These are phyloP conservation scores for Conticribra guillardii DNA, from an alignment of 108 stramenopile species.

Conservation along the genomic window DNA sequence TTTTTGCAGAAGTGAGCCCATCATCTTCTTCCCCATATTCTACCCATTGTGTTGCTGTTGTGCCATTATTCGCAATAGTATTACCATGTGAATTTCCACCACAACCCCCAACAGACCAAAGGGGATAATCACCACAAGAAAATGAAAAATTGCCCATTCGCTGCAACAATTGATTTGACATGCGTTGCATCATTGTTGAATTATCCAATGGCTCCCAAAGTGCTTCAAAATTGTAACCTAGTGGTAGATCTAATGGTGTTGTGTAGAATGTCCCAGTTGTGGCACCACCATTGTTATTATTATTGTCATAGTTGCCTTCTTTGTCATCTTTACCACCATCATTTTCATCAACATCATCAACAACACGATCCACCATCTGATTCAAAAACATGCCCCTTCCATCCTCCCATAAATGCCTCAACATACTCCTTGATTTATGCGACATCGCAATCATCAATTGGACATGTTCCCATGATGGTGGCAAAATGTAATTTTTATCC, in stretches of 20 bases:
- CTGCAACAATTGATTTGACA: slow-evolving; percentile 50
- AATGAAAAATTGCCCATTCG: slow-evolving; percentile 50
- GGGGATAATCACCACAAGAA: slow-evolving; percentile 52
- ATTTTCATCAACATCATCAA: too few relatives aligned
- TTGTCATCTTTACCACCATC: too few relatives aligned
- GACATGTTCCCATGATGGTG: slow-evolving; percentile 8
- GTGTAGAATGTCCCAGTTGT: too few relatives aligned
- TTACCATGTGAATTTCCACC: too few relatives aligned
- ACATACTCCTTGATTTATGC: slow-evolving; percentile 19
- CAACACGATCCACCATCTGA: too few relatives aligned
- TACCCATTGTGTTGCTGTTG: too few relatives aligned
- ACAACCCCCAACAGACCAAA: slow-evolving; percentile 56
- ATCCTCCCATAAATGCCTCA: slow-evolving; percentile 45
- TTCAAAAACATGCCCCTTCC: slow-evolving; percentile 38
- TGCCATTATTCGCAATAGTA: too few relatives aligned
- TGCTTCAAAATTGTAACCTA: slow-evolving; percentile 46
- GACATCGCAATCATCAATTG: slow-evolving; percentile 16
- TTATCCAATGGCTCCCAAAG: slow-evolving; percentile 34
- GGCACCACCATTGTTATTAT: slow-evolving; percentile 15
- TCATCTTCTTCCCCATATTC: not conserved
- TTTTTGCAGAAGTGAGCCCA: too few relatives aligned
- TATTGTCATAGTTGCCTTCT: slow-evolving; percentile 2
- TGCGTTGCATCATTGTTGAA: slow-evolving; percentile 33
- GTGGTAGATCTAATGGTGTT: slow-evolving; percentile 18
- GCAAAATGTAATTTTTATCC: slow-evolving; percentile 32